A percentile compares a stretch with the other conserved stretches of the same genome.
Conservation (phyloP, 179 eudicot species). For the Silene noctiflora region DNA sequence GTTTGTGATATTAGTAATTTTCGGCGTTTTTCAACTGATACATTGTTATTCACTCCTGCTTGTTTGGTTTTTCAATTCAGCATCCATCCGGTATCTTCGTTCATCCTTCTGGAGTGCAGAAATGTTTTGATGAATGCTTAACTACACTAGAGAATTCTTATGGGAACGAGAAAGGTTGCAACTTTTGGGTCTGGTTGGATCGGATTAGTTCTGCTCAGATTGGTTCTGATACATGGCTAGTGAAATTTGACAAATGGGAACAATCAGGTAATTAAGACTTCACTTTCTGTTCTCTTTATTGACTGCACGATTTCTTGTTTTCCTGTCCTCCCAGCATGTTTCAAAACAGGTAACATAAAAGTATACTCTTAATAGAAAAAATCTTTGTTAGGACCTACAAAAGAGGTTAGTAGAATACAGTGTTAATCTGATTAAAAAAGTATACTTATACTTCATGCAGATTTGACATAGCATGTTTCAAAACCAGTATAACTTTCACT, state of each 20-base stretch:
- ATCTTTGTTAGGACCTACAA: too few relatives aligned
- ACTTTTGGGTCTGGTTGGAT: constrained; percentile 44
- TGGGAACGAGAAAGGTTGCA: constrained; percentile 34
- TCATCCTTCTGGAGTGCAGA: constrained; percentile 39
- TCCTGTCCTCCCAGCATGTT: not conserved
- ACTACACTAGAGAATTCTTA: constrained; percentile 30
- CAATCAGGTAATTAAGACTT: constrained; percentile 28
- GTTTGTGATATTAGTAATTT: not conserved
- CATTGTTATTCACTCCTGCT: not conserved
- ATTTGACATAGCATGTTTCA: too few relatives aligned
- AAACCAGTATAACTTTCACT: too few relatives aligned
- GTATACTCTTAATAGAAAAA: too few relatives aligned
- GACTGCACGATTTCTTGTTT: not conserved
- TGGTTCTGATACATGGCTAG: constrained; percentile 48
- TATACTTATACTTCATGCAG: too few relatives aligned
- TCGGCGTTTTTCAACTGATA: not conserved
- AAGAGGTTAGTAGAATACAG: too few relatives aligned
- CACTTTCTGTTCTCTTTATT: too few relatives aligned
- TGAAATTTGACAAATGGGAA: constrained; percentile 49
- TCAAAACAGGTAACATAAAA: too few relatives aligned
- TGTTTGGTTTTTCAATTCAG: constrained; percentile 28
- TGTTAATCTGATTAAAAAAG: too few relatives aligned
- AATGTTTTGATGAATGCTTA: constrained; percentile 35
- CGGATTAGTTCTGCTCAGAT: constrained; percentile 39
- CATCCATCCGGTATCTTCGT: constrained; percentile 40